Evolutionary conservation across 805 yeast species (phyloP), one percentile per base, ranked within the genome.

Genomic region (Candida broadrunensis): DNA sequence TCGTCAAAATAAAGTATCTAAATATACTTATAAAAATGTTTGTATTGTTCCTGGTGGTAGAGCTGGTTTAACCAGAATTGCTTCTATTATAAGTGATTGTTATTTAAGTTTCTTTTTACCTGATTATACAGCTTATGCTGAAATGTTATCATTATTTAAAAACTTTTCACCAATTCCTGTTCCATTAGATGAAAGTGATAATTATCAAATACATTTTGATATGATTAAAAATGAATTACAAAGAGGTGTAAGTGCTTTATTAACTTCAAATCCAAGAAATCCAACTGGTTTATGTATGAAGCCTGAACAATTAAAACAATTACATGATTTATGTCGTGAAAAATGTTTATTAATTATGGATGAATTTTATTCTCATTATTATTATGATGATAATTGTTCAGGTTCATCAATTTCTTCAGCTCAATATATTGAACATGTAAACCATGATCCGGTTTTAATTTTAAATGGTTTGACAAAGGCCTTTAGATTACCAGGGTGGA

Each of bases 1-100:
- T 54, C 71, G 84, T 49, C 50, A 67, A 43, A 71, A 67, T 37
- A 67, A 63, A 51, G 47, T 54, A 16, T 75, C 81, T n/a, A 70
- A 78, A 56, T 78, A 78, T 53, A 77, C 83, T 12, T 74, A 66
- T 54, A 80, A 77, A 51, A 78, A 78, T 51, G 83, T 78, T 25
- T 78, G 82, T 52, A 68, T 78, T 48, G 83, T 80, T 1, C 84
- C 84, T 7, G 84, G 84, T 26, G 84, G 84, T 2, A 63, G 84
- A 49, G 81, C 83, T 17, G 84, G 83, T 0, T 59, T 78, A 45
- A 78, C 80, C 4, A 70, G 84, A 55, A 78, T 78, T 46, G 84
- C 84, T 14, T 76, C 83, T 13, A 76, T 78, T 43, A 66, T 78
- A 39, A 67, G 74, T 40, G 83, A 78, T 57, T 78, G 82, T 50